Percentiles rank a stretch among this genome's conserved stretches.
Conservation (phyloP, 192 early-diverging fungal species). For the Mortierella claussenii region DNA sequence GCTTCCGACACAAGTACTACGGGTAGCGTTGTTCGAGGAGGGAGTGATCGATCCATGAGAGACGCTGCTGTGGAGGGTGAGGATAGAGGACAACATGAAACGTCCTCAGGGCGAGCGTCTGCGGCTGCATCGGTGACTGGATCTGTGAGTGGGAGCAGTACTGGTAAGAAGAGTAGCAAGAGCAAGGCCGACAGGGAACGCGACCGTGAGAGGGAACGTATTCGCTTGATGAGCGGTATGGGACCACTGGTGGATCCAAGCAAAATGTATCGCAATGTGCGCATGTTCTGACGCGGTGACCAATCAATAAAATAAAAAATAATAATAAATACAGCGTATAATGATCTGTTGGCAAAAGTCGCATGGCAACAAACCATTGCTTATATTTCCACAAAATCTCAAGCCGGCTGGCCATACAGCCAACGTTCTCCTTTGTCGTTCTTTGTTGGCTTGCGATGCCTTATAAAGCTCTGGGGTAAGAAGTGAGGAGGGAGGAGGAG, state of each 20-base stretch:
- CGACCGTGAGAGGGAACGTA: slow-evolving; percentile 33
- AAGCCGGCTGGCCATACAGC: too few relatives aligned
- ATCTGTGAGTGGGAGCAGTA: not conserved
- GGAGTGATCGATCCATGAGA: not conserved
- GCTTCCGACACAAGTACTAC: slow-evolving; percentile 31
- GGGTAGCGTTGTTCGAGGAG: not conserved
- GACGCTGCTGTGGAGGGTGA: not conserved
- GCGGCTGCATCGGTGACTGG: not conserved
- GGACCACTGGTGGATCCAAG: slow-evolving; percentile 33
- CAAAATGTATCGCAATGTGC: slow-evolving; percentile 52
- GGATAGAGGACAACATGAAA: too few relatives aligned
- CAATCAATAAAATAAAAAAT: not conserved
- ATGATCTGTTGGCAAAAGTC: too few relatives aligned
- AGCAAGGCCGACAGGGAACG: slow-evolving; percentile 11
- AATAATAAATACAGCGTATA: too few relatives aligned
- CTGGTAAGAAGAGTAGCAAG: slow-evolving; percentile 13
- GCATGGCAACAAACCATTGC: too few relatives aligned
- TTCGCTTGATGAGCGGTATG: slow-evolving; percentile 30
- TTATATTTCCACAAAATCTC: too few relatives aligned
- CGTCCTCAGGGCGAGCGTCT: not conserved
- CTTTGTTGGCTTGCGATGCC: too few relatives aligned
- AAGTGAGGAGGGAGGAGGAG: not conserved
- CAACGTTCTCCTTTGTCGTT: too few relatives aligned
- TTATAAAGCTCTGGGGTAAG: too few relatives aligned
- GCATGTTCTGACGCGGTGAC: slow-evolving; percentile 26